Evolutionary conservation across 169 alveolate genomes (phyloP).

Genomic region (Cyclospora cayetanensis): DNA sequence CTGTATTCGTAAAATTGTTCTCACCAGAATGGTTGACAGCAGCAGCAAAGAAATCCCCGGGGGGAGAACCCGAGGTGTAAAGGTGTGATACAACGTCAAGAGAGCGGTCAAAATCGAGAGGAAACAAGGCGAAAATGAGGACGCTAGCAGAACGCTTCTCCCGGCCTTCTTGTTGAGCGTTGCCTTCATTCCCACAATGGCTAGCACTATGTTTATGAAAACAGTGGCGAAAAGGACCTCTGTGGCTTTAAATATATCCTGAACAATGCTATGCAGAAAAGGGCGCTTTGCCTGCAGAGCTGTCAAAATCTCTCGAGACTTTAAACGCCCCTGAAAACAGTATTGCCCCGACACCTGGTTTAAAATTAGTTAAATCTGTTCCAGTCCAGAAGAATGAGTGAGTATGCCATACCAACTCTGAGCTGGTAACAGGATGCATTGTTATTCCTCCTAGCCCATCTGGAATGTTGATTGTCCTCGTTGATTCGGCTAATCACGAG

Average conservation of each 20-base stretch:
- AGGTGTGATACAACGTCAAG: slow-evolving; percentile 10
- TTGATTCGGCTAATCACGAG: neutral
- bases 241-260: slow-evolving; percentile 46
- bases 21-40: neutral
- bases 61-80: slow-evolving; percentile 7
- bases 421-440: neutral
- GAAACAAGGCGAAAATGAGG: slow-evolving; percentile 5
- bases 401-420: slow-evolving; percentile 31
- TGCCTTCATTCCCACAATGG: slow-evolving; percentile 16
- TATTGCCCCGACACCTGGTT: slow-evolving; percentile 40
- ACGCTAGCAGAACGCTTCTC: neutral
- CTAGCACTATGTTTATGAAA: neutral
- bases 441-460: slow-evolving; percentile 53
- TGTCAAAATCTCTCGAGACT: neutral
- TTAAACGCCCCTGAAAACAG: slow-evolving; percentile 26
- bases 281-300: neutral
- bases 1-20: neutral
- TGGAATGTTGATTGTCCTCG: slow-evolving; percentile 32
- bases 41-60: slow-evolving; percentile 8
- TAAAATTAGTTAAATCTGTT: neutral
- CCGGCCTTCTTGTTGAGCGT: slow-evolving; percentile 3
- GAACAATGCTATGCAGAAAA: slow-evolving; percentile 20
- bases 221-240: slow-evolving; percentile 42
- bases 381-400: neutral
- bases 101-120: neutral